phyloP scores from a whole-genome alignment of 495 filamentous ascomycete species.

The Podospora sp. region DNA sequence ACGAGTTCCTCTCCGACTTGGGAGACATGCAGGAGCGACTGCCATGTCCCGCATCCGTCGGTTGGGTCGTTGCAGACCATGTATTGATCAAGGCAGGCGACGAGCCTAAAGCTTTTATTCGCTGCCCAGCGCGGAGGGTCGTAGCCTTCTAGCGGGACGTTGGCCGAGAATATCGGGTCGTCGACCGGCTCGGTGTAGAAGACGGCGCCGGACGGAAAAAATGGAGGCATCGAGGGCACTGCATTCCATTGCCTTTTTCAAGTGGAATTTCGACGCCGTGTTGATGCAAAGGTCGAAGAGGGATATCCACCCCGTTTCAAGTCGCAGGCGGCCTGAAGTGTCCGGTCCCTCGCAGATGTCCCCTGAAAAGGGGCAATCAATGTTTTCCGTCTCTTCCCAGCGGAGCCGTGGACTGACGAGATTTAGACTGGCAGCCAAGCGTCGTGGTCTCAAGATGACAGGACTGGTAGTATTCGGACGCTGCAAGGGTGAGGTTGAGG shows the following conservation, averaged over 20 bases:
- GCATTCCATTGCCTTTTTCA: neutral
- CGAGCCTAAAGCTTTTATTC: neutral
- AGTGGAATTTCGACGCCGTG: neutral
- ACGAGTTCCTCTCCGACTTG: neutral
- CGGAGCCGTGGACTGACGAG: neutral
- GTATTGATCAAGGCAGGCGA: neutral
- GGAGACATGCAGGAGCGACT: neutral
- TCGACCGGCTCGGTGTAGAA: too few species aligned
- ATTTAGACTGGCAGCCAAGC: neutral
- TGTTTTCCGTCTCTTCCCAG: neutral
- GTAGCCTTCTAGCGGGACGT: too few species aligned
- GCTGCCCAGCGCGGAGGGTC: too few species aligned
- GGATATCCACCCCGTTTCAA: neutral
- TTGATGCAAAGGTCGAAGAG: neutral
- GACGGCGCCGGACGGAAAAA: too few species aligned
- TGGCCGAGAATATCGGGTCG: too few species aligned
- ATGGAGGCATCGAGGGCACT: neutral
- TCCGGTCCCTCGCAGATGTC: too few species aligned
- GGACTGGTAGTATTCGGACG: neutral
- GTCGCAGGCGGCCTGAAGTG: neutral
- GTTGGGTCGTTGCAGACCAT: neutral
- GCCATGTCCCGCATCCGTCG: neutral
- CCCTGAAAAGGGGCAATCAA: neutral
- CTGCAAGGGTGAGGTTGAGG: neutral
- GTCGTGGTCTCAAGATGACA: neutral